Evolutionary conservation across 2,329 filamentous ascomycete species (phyloP).

Genomic region (Apiospora rasikravindrae): DNA sequence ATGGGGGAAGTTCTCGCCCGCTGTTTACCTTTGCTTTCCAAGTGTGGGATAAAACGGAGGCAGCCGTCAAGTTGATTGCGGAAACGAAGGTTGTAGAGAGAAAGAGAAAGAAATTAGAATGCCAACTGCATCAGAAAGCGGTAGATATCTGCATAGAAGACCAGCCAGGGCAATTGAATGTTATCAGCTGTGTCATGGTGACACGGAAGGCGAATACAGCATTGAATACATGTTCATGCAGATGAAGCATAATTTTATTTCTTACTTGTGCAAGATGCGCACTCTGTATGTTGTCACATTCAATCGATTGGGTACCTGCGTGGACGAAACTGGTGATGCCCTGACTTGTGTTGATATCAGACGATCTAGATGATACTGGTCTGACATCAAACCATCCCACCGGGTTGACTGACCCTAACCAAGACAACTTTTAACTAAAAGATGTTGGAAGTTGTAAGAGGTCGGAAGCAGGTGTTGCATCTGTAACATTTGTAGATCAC

Average conservation of each 20-base stretch:
- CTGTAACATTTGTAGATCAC: background rate
- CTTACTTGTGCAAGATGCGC: background rate
- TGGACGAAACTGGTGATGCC: background rate
- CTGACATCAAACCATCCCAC: background rate
- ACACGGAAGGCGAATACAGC: too few species aligned
- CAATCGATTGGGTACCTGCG: background rate
- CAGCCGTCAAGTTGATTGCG: background rate
- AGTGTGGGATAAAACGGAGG: too few species aligned
- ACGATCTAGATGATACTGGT: background rate
- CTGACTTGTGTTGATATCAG: background rate
- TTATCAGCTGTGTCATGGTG: background rate
- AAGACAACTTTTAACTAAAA: background rate
- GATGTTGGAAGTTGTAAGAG: background rate
- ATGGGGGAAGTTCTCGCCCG: too few species aligned
- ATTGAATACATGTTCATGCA: background rate
- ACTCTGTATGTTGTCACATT: background rate
- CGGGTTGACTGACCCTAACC: background rate
- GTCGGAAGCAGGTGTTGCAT: background rate
- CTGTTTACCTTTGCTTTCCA: too few species aligned
- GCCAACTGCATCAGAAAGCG: background rate
- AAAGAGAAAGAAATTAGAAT: background rate
- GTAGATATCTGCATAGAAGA: too few species aligned
- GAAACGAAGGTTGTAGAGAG: background rate
- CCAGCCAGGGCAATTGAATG: background rate
- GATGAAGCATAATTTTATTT: background rate